Evolutionary conservation across 2,329 filamentous ascomycete genomes (phyloP).

Genomic region (Dactylella cylindrospora): DNA sequence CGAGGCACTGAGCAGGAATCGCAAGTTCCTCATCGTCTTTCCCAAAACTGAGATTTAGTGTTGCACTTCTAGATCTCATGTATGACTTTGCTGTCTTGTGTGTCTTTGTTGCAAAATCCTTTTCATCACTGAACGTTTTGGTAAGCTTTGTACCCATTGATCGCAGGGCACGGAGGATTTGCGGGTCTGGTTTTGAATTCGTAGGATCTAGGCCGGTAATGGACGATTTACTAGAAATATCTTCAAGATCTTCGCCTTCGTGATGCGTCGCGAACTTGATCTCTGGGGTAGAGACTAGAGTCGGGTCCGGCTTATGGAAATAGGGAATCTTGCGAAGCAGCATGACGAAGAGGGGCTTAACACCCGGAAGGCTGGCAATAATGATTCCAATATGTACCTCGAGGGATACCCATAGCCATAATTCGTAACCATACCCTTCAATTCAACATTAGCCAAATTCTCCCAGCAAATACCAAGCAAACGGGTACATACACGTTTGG

Average conservation of each 20-base stretch:
- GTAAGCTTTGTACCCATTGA: too few relatives aligned
- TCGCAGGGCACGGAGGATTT: too few relatives aligned
- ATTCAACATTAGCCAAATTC: not conserved
- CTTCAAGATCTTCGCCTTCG: conserved; percentile 29
- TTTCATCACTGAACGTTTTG: too few relatives aligned
- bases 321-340: conserved; percentile 26
- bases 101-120: too few relatives aligned
- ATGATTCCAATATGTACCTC: conserved; percentile 41
- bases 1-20: conserved; percentile 27
- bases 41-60: too few relatives aligned
- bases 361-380: conserved; percentile 38
- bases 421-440: conserved; percentile 37
- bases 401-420: conserved; percentile 39
- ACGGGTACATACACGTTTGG: conserved; percentile 19
- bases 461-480: not conserved
- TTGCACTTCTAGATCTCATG: too few relatives aligned
- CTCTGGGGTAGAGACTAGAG: conserved; percentile 28
- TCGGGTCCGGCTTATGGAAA: conserved; percentile 25
- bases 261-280: conserved; percentile 12
- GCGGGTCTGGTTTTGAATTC: too few relatives aligned
- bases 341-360: conserved; percentile 27
- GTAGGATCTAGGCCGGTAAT: too few relatives aligned
- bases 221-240: too few relatives aligned
- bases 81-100: too few relatives aligned
- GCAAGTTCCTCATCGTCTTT: too few relatives aligned